A percentile compares a stretch with the other conserved stretches of the same genome.
These are phyloP conservation scores for Corymbia calophylla DNA, from an alignment of 441 rosid genomes.

Conservation along the genomic window DNA sequence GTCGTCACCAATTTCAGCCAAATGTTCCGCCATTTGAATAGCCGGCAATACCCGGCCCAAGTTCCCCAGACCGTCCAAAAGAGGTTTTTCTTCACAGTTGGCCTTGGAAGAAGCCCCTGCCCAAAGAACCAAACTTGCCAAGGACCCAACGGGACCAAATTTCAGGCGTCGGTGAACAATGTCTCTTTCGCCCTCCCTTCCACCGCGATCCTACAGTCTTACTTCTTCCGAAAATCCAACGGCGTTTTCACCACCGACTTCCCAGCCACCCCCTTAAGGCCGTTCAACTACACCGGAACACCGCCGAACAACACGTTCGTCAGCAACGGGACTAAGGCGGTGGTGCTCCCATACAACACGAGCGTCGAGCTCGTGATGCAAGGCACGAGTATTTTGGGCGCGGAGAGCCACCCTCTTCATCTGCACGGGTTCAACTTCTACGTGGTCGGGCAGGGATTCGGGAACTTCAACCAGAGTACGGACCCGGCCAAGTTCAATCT, in stretches of 20 bases:
- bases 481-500: constrained; percentile 6
- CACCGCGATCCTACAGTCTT: constrained; percentile 2
- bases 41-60: not conserved
- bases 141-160: constrained; percentile 9
- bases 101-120: constrained; percentile 11
- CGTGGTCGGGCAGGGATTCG: constrained; percentile 10
- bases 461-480: not conserved
- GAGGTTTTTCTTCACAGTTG: constrained; percentile 7
- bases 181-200: constrained; percentile 4
- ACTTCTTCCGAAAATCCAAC: constrained; percentile 4
- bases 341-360: constrained; percentile 8
- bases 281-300: constrained; percentile 10
- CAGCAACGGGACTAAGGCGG: constrained; percentile 6
- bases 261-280: constrained; percentile 1
- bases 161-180: constrained; percentile 1
- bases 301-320: constrained; percentile 9
- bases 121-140: constrained; percentile 12
- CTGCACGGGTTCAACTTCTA: constrained; percentile 9
- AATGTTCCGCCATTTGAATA: constrained; percentile 4
- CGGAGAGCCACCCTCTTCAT: constrained; percentile 13
- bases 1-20: not conserved
- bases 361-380: constrained; percentile 11
- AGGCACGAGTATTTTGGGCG: constrained; percentile 6
- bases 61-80: constrained; percentile 11
- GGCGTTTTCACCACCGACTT: constrained; percentile 6